Percentiles rank a stretch among this genome's conserved stretches.
Evolutionary conservation across 108 stramenopile genomes (phyloP).

Genomic region (Mediolabrus comicus): DNA sequence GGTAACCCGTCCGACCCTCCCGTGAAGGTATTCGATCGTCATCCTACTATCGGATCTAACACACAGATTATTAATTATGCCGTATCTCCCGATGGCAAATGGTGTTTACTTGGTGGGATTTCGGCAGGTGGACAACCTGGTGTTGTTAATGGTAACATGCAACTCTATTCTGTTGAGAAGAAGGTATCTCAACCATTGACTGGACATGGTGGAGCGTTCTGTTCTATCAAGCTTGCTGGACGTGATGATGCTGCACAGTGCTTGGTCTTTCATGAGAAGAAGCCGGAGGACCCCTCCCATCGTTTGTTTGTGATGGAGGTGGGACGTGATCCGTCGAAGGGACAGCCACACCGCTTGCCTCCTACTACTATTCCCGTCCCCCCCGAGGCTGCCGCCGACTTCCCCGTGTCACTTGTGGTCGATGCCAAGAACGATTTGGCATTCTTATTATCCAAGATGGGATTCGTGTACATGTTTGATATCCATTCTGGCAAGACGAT

Average conservation of each 20-base stretch:
- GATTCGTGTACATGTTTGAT: slow-evolving; percentile 98
- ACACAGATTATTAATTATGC: slow-evolving; percentile 98
- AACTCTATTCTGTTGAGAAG: slow-evolving; percentile 96
- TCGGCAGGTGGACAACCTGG: slow-evolving; percentile 75
- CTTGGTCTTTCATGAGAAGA: slow-evolving; percentile 97
- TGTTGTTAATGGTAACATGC: slow-evolving; percentile 95
- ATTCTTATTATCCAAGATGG: slow-evolving; percentile 97
- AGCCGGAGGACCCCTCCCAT: slow-evolving; percentile 72
- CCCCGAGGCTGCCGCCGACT: slow-evolving; percentile 93
- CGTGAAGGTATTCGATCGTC: slow-evolving; percentile 94
- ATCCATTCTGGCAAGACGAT: slow-evolving; percentile 94
- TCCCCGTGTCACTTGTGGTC: slow-evolving; percentile 92
- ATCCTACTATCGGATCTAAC: slow-evolving; percentile 80
- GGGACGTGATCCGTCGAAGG: slow-evolving; percentile 94
- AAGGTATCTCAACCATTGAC: slow-evolving; percentile 94
- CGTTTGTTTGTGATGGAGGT: slow-evolving; percentile 98
- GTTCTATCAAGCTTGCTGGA: slow-evolving; percentile 85
- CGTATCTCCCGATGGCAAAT: slow-evolving; percentile 93
- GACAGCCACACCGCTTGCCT: slow-evolving; percentile 86
- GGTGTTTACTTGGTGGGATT: slow-evolving; percentile 97
- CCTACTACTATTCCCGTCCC: slow-evolving; percentile 93
- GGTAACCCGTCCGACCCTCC: slow-evolving; percentile 71
- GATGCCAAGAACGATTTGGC: slow-evolving; percentile 91
- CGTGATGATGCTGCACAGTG: slow-evolving; percentile 90
- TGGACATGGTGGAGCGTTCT: slow-evolving; percentile 95